phyloP scores from a whole-genome alignment of 192 early-diverging fungal species.

The Coemansia sp. region DNA sequence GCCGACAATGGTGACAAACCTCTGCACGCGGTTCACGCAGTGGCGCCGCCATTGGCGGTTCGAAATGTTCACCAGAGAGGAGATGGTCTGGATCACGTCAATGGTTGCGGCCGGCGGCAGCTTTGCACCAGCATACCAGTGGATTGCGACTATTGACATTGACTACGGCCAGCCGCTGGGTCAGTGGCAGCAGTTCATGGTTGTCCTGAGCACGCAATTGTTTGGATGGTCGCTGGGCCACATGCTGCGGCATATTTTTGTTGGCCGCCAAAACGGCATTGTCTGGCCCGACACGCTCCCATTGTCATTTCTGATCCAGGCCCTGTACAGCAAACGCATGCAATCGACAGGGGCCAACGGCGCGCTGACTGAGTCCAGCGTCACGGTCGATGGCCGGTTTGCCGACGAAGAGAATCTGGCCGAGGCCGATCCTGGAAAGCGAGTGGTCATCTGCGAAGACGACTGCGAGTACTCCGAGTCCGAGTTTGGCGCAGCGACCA shows the following conservation, averaged over 20 bases:
- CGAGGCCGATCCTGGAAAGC: neutral
- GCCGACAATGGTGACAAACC: neutral
- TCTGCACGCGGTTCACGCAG: neutral
- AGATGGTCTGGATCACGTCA: conserved; percentile 43
- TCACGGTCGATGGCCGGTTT: neutral
- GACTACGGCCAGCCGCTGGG: conserved; percentile 32
- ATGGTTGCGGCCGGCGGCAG: conserved; percentile 45
- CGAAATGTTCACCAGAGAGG: conserved; percentile 17
- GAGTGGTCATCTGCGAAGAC: neutral
- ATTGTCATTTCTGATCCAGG: conserved; percentile 34
- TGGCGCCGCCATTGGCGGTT: conserved; percentile 1
- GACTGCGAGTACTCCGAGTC: neutral
- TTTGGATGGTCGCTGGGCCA: conserved; percentile 44
- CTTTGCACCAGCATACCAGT: conserved; percentile 46
- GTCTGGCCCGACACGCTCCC: conserved; percentile 41
- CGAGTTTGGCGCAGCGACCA: conserved; percentile 5
- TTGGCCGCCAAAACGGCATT: conserved; percentile 22
- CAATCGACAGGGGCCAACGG: neutral
- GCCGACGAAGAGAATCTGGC: neutral
- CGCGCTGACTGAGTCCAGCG: neutral
- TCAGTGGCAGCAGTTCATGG: conserved; percentile 29
- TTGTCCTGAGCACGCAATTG: conserved; percentile 35
- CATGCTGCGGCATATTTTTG: conserved; percentile 33
- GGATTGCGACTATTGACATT: conserved; percentile 39
- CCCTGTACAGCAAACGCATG: conserved; percentile 6